Percentiles rank a stretch among this genome's conserved stretches.
Evolutionary conservation across 768 basidiomycete species (phyloP).

Genomic region (Pisolithus sp.): DNA sequence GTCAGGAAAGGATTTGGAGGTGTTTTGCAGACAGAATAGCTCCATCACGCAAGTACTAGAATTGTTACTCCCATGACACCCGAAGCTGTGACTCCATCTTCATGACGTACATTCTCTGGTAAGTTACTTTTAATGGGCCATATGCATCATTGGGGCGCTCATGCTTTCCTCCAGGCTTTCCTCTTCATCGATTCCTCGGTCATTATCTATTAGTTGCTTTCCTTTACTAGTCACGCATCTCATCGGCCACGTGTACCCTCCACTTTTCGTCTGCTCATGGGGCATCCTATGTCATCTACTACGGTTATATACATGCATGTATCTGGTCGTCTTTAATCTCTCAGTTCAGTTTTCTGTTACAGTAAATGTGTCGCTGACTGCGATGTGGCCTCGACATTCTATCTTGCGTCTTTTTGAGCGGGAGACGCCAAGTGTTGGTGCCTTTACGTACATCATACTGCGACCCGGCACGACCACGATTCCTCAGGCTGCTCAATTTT

Average conservation of each 20-base stretch:
- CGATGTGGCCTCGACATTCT: too few relatives aligned
- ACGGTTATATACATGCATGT: slow-evolving; percentile 17
- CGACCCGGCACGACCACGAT: slow-evolving; percentile 2
- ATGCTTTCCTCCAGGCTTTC: slow-evolving; percentile 7
- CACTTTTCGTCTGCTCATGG: slow-evolving; percentile 19
- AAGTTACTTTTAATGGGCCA: slow-evolving; percentile 8
- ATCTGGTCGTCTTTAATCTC: slow-evolving; percentile 10
- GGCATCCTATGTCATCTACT: slow-evolving; percentile 20
- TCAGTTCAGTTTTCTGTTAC: slow-evolving; percentile 14
- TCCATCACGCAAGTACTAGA: slow-evolving; percentile 71
- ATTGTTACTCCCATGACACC: slow-evolving; percentile 48
- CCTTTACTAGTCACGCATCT: slow-evolving; percentile 17
- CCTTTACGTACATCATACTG: too few relatives aligned
- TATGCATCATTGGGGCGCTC: slow-evolving; percentile 2
- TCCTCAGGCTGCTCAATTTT: slow-evolving; percentile 15
- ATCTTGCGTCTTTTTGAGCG: too few relatives aligned
- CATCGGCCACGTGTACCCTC: slow-evolving; percentile 26
- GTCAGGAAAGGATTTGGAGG: slow-evolving; percentile 79
- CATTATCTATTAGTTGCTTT: slow-evolving; percentile 23
- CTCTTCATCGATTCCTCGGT: slow-evolving; percentile 1
- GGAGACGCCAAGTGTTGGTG: too few relatives aligned
- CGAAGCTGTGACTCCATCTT: slow-evolving; percentile 29
- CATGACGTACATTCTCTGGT: slow-evolving; percentile 17
- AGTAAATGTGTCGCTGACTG: neutral
- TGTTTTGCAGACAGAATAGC: slow-evolving; percentile 87